Conservation (phyloP, 345 rosid genomes). For the Eucalyptus rudis region DNA sequence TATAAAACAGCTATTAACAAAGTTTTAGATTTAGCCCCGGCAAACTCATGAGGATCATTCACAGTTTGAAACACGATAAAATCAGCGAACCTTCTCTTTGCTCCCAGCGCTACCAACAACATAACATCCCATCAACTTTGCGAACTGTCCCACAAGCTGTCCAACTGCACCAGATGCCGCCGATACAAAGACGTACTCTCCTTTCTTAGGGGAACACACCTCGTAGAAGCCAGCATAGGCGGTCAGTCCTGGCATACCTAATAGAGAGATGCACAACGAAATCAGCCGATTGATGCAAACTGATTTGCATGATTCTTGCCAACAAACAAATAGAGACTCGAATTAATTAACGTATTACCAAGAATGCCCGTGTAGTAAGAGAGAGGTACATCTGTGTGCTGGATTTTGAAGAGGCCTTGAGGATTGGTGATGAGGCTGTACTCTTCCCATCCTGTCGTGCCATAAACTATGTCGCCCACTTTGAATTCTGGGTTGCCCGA, state of each 20-base stretch:
- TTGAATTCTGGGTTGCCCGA: constrained; percentile 34
- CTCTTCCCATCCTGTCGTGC: constrained; percentile 56
- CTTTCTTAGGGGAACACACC: constrained; percentile 40
- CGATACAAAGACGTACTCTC: constrained; percentile 46
- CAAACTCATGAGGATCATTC: background rate
- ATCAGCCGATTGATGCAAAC: background rate
- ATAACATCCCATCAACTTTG: background rate
- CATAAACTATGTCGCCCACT: constrained; percentile 43
- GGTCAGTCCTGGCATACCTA: constrained; percentile 54
- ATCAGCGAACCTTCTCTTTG: background rate
- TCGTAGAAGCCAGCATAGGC: constrained; percentile 48
- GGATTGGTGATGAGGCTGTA: constrained; percentile 25
- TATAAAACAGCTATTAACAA: background rate
- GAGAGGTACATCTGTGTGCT: constrained; percentile 35
- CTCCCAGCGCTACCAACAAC: background rate
- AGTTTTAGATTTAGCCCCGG: background rate
- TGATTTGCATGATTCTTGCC: background rate
- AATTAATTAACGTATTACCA: constrained; percentile 6
- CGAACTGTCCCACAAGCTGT: constrained; percentile 17
- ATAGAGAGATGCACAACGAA: background rate
- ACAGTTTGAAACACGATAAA: background rate
- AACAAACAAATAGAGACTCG: background rate
- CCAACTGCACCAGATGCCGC: constrained; percentile 72
- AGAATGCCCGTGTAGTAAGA: constrained; percentile 53
- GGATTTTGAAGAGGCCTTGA: constrained; percentile 26